Evolutionary conservation across 2,329 filamentous ascomycete genomes (phyloP).

Genomic region (Hymenoscyphus linearis): DNA sequence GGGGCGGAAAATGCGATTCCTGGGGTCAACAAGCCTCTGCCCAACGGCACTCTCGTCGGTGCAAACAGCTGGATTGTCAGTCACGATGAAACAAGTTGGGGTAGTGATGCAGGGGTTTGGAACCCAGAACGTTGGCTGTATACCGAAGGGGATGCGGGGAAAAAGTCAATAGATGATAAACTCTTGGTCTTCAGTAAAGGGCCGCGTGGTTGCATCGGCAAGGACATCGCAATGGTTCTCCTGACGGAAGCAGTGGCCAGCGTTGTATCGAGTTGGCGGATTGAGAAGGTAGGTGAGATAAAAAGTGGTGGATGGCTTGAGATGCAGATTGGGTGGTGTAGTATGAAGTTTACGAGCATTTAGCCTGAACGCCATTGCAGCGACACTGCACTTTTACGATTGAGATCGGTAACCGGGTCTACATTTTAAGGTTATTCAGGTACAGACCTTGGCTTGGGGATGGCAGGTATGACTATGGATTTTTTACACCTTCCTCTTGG

Average conservation of each 20-base stretch:
- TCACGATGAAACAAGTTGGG: constrained; percentile 6
- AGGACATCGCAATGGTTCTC: not conserved
- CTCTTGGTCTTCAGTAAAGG: not conserved
- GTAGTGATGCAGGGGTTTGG: constrained; percentile 5
- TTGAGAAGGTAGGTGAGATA: not conserved
- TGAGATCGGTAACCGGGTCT: too few relatives aligned
- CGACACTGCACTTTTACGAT: too few relatives aligned
- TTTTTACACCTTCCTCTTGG: too few relatives aligned
- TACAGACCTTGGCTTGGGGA: too few relatives aligned
- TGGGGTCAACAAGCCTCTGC: not conserved
- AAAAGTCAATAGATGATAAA: not conserved
- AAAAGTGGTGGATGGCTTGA: not conserved
- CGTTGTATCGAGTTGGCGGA: not conserved
- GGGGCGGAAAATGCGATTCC: constrained; percentile 1
- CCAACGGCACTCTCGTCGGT: constrained; percentile 4
- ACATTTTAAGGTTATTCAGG: too few relatives aligned
- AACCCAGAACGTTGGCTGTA: not conserved
- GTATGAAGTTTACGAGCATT: not conserved
- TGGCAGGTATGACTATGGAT: too few relatives aligned
- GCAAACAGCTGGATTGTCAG: constrained; percentile 8
- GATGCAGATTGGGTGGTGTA: not conserved
- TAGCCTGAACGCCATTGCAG: not conserved
- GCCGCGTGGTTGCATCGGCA: not conserved
- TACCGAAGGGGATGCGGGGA: not conserved
- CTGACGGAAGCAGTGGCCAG: not conserved